phyloP scores from a whole-genome alignment of 2,329 filamentous ascomycete species.

The Stachybotrys echinatus region DNA sequence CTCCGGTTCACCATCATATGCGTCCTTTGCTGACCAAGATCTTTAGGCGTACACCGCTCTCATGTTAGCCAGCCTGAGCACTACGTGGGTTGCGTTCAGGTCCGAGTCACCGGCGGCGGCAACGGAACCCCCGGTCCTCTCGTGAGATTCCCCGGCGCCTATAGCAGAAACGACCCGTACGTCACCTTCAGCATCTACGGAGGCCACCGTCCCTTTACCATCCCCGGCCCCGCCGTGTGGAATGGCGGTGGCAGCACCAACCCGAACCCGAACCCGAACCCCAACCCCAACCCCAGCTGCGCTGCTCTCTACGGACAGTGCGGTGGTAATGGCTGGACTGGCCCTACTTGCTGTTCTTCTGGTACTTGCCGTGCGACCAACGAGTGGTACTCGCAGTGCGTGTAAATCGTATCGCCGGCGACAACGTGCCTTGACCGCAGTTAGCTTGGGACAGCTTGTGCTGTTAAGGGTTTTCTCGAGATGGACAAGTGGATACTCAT shows the following conservation, averaged over 20 bases:
- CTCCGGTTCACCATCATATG: background rate
- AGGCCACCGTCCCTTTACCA: background rate
- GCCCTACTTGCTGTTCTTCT: background rate
- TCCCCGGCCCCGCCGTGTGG: constrained; percentile 1
- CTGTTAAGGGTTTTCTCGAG: too few relatives aligned
- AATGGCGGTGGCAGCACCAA: background rate
- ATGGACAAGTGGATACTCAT: too few relatives aligned
- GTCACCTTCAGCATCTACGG: constrained; percentile 1
- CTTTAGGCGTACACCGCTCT: background rate
- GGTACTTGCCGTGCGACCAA: background rate
- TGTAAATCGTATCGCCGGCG: too few relatives aligned
- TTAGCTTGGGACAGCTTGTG: too few relatives aligned
- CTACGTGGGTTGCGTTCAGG: background rate
- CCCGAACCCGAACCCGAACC: background rate
- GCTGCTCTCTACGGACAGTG: background rate
- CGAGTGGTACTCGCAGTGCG: constrained; percentile 2
- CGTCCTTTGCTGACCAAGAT: background rate
- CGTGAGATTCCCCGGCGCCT: constrained; percentile 1
- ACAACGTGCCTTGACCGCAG: too few relatives aligned
- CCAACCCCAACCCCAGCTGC: background rate
- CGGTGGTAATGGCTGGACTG: constrained; percentile 1
- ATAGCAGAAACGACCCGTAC: background rate
- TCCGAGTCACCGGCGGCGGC: background rate
- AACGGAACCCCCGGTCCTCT: background rate
- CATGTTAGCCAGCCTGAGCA: constrained; percentile 1